Percentiles rank a stretch among this genome's conserved stretches.
Evolutionary conservation across 495 filamentous ascomycete species (phyloP).

Genomic region (Bathelium albidoporum): DNA sequence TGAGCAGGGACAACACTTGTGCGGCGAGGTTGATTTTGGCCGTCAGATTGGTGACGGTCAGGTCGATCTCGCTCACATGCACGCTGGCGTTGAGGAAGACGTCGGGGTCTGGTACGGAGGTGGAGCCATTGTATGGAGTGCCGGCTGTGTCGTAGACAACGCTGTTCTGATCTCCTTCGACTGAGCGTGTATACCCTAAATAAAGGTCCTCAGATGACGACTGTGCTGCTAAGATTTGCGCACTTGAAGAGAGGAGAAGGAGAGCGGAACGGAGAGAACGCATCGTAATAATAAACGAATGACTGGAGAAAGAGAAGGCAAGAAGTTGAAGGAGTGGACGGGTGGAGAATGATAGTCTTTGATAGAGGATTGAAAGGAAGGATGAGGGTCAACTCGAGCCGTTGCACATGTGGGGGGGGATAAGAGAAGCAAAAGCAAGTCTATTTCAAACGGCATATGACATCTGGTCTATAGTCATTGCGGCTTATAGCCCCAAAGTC

Average conservation of each 20-base stretch:
- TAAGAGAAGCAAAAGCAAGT: not conserved
- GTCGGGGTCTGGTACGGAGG: constrained; percentile 37
- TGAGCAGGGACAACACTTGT: constrained; percentile 43
- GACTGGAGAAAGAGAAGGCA: not conserved
- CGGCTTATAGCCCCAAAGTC: not conserved
- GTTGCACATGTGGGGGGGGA: not conserved
- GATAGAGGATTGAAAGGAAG: not conserved
- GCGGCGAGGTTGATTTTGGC: constrained; percentile 51
- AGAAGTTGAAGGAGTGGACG: constrained; percentile 8
- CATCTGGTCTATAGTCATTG: not conserved
- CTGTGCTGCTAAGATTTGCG: constrained; percentile 16
- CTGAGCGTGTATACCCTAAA: constrained; percentile 43
- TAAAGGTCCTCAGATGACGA: constrained; percentile 30
- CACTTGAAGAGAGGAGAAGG: constrained; percentile 13
- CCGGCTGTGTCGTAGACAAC: constrained; percentile 41
- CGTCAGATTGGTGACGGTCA: constrained; percentile 46
- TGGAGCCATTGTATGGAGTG: constrained; percentile 33
- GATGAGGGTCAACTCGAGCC: not conserved
- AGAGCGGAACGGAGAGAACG: constrained; percentile 11
- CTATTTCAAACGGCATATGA: not conserved
- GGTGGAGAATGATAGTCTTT: not conserved
- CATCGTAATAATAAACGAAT: not conserved
- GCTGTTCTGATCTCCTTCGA: constrained; percentile 38
- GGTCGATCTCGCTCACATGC: constrained; percentile 41
- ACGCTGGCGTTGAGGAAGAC: constrained; percentile 48